Base-by-base conservation (phyloP, 1,139 yeast species). In the Geotrichum macrosporum region DNA sequence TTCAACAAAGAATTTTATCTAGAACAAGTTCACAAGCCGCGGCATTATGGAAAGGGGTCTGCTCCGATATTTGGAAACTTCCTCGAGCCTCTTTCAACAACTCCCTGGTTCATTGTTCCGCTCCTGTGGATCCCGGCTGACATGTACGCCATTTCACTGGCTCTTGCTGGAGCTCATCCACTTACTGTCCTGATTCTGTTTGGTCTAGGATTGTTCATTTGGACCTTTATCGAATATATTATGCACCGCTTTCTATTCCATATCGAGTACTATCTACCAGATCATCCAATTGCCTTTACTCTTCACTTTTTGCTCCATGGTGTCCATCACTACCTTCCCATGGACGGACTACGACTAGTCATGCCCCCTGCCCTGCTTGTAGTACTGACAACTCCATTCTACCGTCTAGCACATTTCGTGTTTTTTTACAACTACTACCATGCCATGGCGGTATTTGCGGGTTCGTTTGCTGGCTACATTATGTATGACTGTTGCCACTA, bases 21-120 rank as follows among this genome's bases (percentile, higher is more conserved):
- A 61, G 96, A 87, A 64, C 97, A 92, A 68, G 94, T 92, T 38
- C 98, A 92, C 67, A 80, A 96, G 66, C 98, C 98, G 48, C 81
- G 98, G 63, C 98, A 92, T 67, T 83, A 81, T 59, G 87, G 87
- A 55, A 75, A 81, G 58, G 96, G 96, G 6, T 85, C 96, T 2
- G 98, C 98, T 13, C 96, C 89, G 4, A 60, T 83, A 41, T 83
- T 83, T 63, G 89, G 89, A 48, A 81, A 81, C 64, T 78, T 81
- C 62, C 63, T 83, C 44, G 92, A 83, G 62, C 88, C 88, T 2
- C 55, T 82, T 18, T 74, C 85, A 4, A 67, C 77, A 57, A 83
- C 89, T 5, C 76, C 87, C 13, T 82, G 88, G 89, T 83, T 72
- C 67, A 84, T 87, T 18, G 85, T 92, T 36, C 98, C 98, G 13